phyloP scores from a whole-genome alignment of 495 filamentous ascomycete genomes.

The Paragyromitra xinjiangensis region DNA sequence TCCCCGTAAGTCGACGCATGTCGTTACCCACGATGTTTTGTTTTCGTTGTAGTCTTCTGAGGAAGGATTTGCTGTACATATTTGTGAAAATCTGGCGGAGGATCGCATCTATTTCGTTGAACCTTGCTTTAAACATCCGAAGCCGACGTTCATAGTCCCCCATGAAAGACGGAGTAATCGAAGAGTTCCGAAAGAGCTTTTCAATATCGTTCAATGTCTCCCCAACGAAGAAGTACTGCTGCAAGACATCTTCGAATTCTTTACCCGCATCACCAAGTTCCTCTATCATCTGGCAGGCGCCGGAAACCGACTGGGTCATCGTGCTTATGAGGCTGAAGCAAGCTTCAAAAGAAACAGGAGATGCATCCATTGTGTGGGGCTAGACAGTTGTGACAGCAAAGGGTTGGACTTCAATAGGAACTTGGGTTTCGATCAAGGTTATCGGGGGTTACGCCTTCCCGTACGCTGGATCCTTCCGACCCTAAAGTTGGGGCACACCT shows the following conservation, averaged over 20 bases:
- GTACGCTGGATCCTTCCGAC: background rate
- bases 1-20: background rate
- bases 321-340: constrained; percentile 8
- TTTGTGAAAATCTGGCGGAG: background rate
- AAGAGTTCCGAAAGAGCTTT: background rate
- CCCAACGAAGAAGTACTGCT: background rate
- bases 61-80: background rate
- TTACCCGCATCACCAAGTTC: background rate
- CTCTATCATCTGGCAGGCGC: constrained; percentile 1
- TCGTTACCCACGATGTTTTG: background rate
- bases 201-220: constrained; percentile 5
- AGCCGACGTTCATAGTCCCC: constrained; percentile 4
- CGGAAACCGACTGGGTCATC: background rate
- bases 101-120: background rate
- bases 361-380: background rate
- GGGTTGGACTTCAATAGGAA: background rate
- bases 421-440: background rate
- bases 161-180: background rate
- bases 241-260: constrained; percentile 6
- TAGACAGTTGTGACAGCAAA: background rate
- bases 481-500: background rate
- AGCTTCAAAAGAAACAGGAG: background rate
- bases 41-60: background rate
- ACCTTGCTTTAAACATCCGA: background rate
- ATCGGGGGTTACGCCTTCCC: background rate